Conservation (phyloP, 257 asterid genomes). For the Ilex aquifolium region DNA sequence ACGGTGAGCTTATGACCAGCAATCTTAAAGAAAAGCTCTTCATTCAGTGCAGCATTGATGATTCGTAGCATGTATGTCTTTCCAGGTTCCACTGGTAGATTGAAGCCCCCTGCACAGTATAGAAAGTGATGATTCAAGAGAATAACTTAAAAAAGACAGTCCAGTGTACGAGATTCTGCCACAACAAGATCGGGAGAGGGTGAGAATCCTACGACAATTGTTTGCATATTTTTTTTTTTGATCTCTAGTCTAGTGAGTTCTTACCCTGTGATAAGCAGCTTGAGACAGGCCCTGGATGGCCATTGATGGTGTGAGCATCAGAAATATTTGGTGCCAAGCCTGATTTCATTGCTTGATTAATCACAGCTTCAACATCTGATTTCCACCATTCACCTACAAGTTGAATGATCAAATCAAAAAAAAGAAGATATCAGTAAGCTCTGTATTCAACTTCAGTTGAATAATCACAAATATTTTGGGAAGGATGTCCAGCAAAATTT, state of each 20-base stretch:
- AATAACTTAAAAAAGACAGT: too few species aligned
- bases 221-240: too few species aligned
- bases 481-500: too few species aligned
- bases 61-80: slow-evolving; percentile 59
- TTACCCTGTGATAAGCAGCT: slow-evolving; percentile 33
- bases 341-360: slow-evolving; percentile 39
- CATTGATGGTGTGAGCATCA: slow-evolving; percentile 74
- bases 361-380: slow-evolving; percentile 60
- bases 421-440: too few species aligned
- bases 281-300: slow-evolving; percentile 36
- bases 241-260: too few species aligned
- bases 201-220: too few species aligned
- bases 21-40: slow-evolving; percentile 49
- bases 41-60: slow-evolving; percentile 62
- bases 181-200: too few species aligned
- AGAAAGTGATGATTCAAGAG: not conserved
- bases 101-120: not conserved
- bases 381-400: slow-evolving; percentile 90
- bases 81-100: slow-evolving; percentile 34
- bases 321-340: slow-evolving; percentile 70
- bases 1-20: slow-evolving; percentile 47
- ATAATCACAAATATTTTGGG: too few species aligned
- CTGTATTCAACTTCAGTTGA: too few species aligned
- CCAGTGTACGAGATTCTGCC: too few species aligned
- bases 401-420: not conserved